phyloP scores from a whole-genome alignment of 2,329 filamentous ascomycete genomes.

The Monilinia fructigena region DNA sequence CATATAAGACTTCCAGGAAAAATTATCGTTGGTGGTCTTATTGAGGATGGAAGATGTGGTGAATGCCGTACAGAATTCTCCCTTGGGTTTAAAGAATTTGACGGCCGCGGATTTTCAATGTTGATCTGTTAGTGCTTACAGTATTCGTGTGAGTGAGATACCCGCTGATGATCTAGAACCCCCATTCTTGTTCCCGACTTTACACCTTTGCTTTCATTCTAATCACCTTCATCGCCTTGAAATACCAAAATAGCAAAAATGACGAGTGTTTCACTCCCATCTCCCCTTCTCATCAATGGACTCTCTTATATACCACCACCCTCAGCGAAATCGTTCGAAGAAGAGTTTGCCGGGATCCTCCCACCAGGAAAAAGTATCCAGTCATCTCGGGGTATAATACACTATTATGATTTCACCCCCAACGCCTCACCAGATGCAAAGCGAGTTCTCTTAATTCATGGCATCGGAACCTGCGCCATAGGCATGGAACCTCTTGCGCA shows the following conservation, averaged over 20 bases:
- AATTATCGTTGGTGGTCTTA: neutral
- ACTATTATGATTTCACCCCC: slow-evolving; percentile 25
- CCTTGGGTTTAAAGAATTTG: neutral
- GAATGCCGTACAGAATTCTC: neutral
- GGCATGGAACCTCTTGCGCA: slow-evolving; percentile 47
- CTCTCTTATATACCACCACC: neutral
- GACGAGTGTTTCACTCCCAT: neutral
- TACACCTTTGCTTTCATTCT: neutral
- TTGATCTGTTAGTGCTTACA: neutral
- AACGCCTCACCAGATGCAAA: slow-evolving; percentile 17
- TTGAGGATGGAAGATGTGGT: neutral
- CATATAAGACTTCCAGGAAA: neutral
- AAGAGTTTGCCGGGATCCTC: slow-evolving; percentile 5
- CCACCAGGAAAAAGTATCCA: slow-evolving; percentile 12
- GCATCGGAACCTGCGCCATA: slow-evolving; percentile 50
- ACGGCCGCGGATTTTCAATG: neutral
- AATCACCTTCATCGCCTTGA: neutral
- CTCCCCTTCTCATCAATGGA: slow-evolving; percentile 2
- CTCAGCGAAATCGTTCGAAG: slow-evolving; percentile 3
- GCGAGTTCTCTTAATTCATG: slow-evolving; percentile 49
- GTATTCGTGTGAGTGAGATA: neutral
- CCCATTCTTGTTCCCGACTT: neutral
- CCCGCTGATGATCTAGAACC: neutral
- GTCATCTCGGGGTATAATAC: slow-evolving; percentile 25
- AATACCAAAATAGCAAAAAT: neutral